Evolutionary conservation across 2,329 filamentous ascomycete species (phyloP), one percentile per base, ranked within the genome.

Genomic region (Biscogniauxia sp.): DNA sequence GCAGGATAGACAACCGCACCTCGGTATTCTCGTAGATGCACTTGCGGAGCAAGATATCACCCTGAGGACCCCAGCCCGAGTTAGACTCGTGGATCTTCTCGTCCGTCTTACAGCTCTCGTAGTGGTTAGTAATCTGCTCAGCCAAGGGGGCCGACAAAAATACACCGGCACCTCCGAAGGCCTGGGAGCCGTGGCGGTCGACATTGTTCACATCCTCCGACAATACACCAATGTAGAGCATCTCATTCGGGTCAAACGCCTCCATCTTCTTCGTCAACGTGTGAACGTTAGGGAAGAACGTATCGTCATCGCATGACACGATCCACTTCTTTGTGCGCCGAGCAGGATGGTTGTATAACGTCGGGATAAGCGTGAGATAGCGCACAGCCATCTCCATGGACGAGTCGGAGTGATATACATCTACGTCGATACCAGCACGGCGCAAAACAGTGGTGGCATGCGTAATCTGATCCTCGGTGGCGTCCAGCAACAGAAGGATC

Each of bases 21-120:
- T 82, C 79, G 2, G 85, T 85, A 71, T 88, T 82, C 65, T 86
- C 82, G 73, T 88, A 88, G 68, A 88, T 83, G 73, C 86, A 88
- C 68, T 86, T 84, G 58, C 84, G 82, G 23, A 88, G 79, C 32
- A 86, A 76, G 59, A 86, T 85, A 66, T 88, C 86, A 52, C 85
- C 86, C 69, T 84, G 82, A 8, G 83, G 80, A 2, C 84, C 84
- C 82, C 83, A 86, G 56, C 84, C 84, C 0, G 82, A 81, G 71
- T 86, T 80, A 19, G 83, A 77, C 67, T 85, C 81, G 50, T 76
- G 72, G 54, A 86, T 75, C 75, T 84, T 85, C 61, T 82, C 70
- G 5, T 79, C 74, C 0, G 79, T 78, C 56, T 76, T 79, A 72
- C 80, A 84, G 45, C 72, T 72, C 7, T 76, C 75, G 63, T 78